Percentiles rank a stretch among this genome's conserved stretches.
Evolutionary conservation across 176 grass and related monocot genomes (phyloP).

Genomic region (Avena eriantha): DNA sequence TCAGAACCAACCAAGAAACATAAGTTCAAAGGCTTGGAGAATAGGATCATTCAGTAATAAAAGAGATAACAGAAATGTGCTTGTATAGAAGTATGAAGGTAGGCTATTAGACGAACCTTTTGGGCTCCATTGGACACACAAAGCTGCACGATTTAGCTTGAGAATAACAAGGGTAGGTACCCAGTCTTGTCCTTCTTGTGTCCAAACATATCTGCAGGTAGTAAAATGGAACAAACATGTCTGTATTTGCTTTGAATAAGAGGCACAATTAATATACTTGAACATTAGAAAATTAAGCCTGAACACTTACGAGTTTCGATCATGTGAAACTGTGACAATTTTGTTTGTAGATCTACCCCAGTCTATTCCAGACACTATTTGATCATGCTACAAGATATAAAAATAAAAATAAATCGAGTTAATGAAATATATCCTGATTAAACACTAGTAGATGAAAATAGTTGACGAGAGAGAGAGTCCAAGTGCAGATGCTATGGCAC

Average conservation of each 20-base stretch:
- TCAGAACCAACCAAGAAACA: slow-evolving; percentile 6
- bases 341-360: slow-evolving; percentile 92
- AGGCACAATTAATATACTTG: slow-evolving; percentile 8
- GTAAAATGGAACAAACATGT: background rate
- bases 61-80: background rate
- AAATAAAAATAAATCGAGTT: slow-evolving; percentile 33
- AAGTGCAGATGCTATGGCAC: too few relatives aligned
- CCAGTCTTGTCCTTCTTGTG: slow-evolving; percentile 93
- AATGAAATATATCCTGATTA: background rate
- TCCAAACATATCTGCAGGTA: slow-evolving; percentile 91
- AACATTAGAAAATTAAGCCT: slow-evolving; percentile 18
- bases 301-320: slow-evolving; percentile 89
- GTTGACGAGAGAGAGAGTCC: background rate
- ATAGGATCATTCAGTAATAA: background rate
- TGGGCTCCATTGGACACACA: slow-evolving; percentile 97
- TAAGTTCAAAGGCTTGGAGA: slow-evolving; percentile 11
- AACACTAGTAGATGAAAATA: background rate
- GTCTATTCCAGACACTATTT: slow-evolving; percentile 96
- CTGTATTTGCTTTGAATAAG: background rate
- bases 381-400: slow-evolving; percentile 78
- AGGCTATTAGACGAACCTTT: slow-evolving; percentile 55
- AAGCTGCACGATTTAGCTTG: slow-evolving; percentile 94
- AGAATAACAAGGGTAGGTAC: slow-evolving; percentile 96
- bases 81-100: background rate
- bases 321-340: slow-evolving; percentile 97